phyloP scores from a whole-genome alignment of 2,329 filamentous ascomycete genomes.

The Westerdykella aurantiaca region DNA sequence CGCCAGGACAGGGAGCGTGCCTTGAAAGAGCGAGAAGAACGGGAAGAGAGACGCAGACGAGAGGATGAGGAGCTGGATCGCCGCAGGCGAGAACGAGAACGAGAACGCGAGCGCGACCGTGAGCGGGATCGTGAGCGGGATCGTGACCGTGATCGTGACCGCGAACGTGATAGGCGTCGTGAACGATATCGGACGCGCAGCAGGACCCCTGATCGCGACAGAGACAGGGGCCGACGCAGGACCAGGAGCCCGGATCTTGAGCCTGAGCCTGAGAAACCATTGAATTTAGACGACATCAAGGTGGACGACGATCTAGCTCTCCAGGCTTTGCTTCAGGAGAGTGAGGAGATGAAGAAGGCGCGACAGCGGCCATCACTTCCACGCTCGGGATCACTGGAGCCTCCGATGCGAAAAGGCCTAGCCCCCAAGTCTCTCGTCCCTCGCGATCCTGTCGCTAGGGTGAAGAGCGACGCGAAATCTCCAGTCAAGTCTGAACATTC shows the following conservation, averaged over 20 bases:
- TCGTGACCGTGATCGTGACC: conserved; percentile 37
- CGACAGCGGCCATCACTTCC: conserved; percentile 32
- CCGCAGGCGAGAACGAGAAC: conserved; percentile 33
- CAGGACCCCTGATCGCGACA: conserved; percentile 7
- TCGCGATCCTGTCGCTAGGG: conserved; percentile 28
- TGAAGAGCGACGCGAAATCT: conserved; percentile 25
- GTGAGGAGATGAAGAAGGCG: conserved; percentile 35
- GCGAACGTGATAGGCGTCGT: conserved; percentile 27
- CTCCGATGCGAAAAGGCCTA: conserved; percentile 33
- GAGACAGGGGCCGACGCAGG: conserved; percentile 5
- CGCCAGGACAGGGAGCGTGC: conserved; percentile 25
- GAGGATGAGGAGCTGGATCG: conserved; percentile 37
- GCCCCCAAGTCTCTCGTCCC: conserved; percentile 33
- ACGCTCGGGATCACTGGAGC: conserved; percentile 36
- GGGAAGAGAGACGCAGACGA: conserved; percentile 5
- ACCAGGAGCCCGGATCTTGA: conserved; percentile 13
- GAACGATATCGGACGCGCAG: conserved; percentile 20
- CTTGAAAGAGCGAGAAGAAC: conserved; percentile 18
- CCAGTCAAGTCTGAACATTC: conserved; percentile 3
- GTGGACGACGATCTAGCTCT: conserved; percentile 36
- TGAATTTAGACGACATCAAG: conserved; percentile 33
- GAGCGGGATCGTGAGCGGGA: conserved; percentile 48
- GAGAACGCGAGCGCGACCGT: conserved; percentile 31
- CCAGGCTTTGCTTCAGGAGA: conserved; percentile 31
- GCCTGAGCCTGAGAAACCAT: conserved; percentile 14